These are phyloP conservation scores for Penicillium brevicompactum DNA, from an alignment of 2,329 filamentous ascomycete species.

Conservation along the genomic window DNA sequence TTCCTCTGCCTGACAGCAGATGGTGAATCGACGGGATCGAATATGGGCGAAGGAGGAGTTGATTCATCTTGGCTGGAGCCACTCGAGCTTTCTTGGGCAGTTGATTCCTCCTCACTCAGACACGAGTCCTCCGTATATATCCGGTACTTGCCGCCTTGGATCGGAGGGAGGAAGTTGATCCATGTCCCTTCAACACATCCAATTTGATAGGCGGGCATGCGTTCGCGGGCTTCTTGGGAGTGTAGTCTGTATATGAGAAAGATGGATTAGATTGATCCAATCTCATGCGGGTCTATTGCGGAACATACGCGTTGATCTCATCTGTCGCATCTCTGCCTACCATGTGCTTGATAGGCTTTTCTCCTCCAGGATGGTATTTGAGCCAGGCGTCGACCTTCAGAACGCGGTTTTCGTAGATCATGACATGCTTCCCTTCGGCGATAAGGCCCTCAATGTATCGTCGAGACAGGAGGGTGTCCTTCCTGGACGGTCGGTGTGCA, in stretches of 20 bases:
- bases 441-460: slow-evolving; percentile 79
- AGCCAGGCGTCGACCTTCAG: slow-evolving; percentile 88
- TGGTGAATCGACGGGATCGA: slow-evolving; percentile 54
- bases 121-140: slow-evolving; percentile 51
- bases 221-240: slow-evolving; percentile 71
- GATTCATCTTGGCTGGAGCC: slow-evolving; percentile 59
- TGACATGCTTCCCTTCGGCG: slow-evolving; percentile 74
- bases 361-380: slow-evolving; percentile 86
- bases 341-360: slow-evolving; percentile 91
- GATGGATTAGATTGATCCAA: slow-evolving; percentile 17
- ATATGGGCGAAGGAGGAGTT: slow-evolving; percentile 58
- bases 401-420: slow-evolving; percentile 80
- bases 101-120: slow-evolving; percentile 40
- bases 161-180: slow-evolving; percentile 86
- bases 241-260: slow-evolving; percentile 65
- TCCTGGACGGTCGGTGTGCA: slow-evolving; percentile 34
- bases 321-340: slow-evolving; percentile 91
- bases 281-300: slow-evolving; percentile 2
- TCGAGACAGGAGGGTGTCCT: slow-evolving; percentile 58
- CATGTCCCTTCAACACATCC: slow-evolving; percentile 79
- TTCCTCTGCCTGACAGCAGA: slow-evolving; percentile 40
- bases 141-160: slow-evolving; percentile 83
- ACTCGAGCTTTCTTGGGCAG: slow-evolving; percentile 45
- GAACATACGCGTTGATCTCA: slow-evolving; percentile 81
- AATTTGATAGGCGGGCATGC: slow-evolving; percentile 82